Evolutionary conservation across 1,284 basidiomycete genomes (phyloP).

Genomic region (Rugosomyces carneus): DNA sequence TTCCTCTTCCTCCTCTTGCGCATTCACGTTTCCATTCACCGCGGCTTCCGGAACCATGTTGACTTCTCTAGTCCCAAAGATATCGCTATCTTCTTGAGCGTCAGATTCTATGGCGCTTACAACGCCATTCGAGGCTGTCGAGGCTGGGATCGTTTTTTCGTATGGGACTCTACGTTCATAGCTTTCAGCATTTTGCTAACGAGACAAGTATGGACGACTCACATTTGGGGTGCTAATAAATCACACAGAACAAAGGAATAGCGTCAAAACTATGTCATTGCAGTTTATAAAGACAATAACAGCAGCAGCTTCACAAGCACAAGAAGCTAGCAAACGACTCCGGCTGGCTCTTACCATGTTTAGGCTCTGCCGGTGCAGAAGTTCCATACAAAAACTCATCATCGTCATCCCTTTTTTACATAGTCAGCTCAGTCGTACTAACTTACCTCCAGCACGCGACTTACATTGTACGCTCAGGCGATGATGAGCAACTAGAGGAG

Average conservation of each 20-base stretch:
- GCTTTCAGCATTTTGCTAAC: conserved; percentile 11
- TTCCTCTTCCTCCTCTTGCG: conserved; percentile 31
- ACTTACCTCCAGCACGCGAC: too few relatives aligned
- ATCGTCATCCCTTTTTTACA: conserved; percentile 52
- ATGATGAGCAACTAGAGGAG: conserved; percentile 7
- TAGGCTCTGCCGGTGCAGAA: conserved; percentile 31
- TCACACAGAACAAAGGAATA: conserved; percentile 30
- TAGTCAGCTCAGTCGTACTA: too few relatives aligned
- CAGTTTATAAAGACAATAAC: conserved; percentile 22
- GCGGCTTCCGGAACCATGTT: conserved; percentile 3
- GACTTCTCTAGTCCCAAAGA: conserved; percentile 12
- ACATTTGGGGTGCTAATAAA: conserved; percentile 48
- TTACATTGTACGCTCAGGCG: too few relatives aligned
- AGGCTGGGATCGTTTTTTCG: conserved; percentile 37
- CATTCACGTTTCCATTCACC: conserved; percentile 17
- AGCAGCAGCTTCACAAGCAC: conserved; percentile 7
- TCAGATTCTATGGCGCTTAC: conserved; percentile 42
- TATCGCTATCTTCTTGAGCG: conserved; percentile 26
- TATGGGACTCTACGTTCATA: conserved; percentile 37
- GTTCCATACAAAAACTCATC: conserved; percentile 72
- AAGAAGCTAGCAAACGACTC: conserved; percentile 5
- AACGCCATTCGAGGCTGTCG: conserved; percentile 38
- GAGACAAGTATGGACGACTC: conserved; percentile 29
- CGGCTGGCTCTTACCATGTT: conserved; percentile 33
- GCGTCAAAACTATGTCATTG: conserved; percentile 37